phyloP scores from a whole-genome alignment of 1,139 yeast species.

The Kodamaea arcana region DNA sequence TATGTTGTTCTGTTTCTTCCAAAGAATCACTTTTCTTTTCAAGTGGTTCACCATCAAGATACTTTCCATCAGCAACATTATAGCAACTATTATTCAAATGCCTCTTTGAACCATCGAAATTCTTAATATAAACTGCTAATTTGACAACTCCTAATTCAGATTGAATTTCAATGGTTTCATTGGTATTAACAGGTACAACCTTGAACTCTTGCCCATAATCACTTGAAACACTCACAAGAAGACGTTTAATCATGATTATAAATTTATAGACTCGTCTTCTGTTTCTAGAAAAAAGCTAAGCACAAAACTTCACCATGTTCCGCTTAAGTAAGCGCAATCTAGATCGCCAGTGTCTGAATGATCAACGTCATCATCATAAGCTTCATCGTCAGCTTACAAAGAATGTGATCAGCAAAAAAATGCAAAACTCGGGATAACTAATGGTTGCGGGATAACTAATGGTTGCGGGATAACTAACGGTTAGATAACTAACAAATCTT shows the following conservation, averaged over 20 bases:
- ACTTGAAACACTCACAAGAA: slow-evolving; percentile 33
- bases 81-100: slow-evolving; percentile 35
- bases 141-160: slow-evolving; percentile 39
- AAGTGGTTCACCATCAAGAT: slow-evolving; percentile 23
- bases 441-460: too few species aligned
- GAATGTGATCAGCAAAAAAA: too few species aligned
- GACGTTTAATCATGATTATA: slow-evolving; percentile 24
- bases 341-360: too few species aligned
- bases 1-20: slow-evolving; percentile 17
- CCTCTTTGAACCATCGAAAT: slow-evolving; percentile 43
- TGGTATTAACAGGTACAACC: slow-evolving; percentile 45
- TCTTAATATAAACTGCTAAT: slow-evolving; percentile 36
- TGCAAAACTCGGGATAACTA: too few species aligned
- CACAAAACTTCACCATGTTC: too few species aligned
- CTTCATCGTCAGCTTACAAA: too few species aligned
- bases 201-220: slow-evolving; percentile 24
- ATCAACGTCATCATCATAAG: too few species aligned
- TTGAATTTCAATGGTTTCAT: slow-evolving; percentile 29
- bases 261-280: too few species aligned
- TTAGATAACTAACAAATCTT: too few species aligned
- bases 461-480: too few species aligned
- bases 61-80: slow-evolving; percentile 28
- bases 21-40: slow-evolving; percentile 10
- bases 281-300: too few species aligned
- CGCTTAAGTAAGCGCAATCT: too few species aligned